Evolutionary conservation across 352 stramenopile genomes (phyloP).

Genomic region (Globisporangium rhizosaccharum): DNA sequence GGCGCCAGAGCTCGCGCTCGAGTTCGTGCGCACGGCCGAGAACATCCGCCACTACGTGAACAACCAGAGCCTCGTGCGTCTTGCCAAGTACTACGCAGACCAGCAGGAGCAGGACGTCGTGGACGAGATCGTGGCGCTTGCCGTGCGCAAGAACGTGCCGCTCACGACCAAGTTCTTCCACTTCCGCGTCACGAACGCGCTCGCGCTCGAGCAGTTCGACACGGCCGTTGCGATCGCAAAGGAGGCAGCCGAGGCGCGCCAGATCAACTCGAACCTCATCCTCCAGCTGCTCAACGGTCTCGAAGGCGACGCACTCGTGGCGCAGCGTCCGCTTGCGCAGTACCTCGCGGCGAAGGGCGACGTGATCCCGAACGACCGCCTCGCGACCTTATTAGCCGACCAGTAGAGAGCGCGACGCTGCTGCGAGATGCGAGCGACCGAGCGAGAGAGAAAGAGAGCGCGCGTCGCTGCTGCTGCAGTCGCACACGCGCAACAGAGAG

Average conservation of each 20-base stretch:
- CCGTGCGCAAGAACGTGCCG: conserved; percentile 38
- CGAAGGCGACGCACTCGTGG: conserved; percentile 50
- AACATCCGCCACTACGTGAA: conserved; percentile 74
- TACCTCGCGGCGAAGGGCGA: conserved; percentile 81
- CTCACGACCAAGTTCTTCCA: conserved; percentile 69
- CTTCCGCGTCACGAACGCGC: conserved; percentile 67
- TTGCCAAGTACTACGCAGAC: conserved; percentile 59
- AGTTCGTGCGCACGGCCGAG: conserved; percentile 63
- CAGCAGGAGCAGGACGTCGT: conserved; percentile 50
- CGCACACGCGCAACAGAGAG: background rate
- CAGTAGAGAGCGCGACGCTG: conserved; percentile 13
- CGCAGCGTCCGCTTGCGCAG: conserved; percentile 63
- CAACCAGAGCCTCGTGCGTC: conserved; percentile 70
- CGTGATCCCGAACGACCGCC: conserved; percentile 56
- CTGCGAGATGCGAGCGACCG: background rate
- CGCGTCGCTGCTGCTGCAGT: background rate
- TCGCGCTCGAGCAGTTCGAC: conserved; percentile 51
- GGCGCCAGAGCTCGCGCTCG: conserved; percentile 52
- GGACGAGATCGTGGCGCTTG: conserved; percentile 52
- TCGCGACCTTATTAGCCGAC: conserved; percentile 50
- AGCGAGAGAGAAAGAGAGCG: background rate
- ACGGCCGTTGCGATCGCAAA: conserved; percentile 58
- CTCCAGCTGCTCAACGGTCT: conserved; percentile 59
- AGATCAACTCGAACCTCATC: conserved; percentile 81
- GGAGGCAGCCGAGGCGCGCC: conserved; percentile 46